Evolutionary conservation across 1,284 basidiomycete genomes (phyloP).

Genomic region (Fomitopsis betulina): DNA sequence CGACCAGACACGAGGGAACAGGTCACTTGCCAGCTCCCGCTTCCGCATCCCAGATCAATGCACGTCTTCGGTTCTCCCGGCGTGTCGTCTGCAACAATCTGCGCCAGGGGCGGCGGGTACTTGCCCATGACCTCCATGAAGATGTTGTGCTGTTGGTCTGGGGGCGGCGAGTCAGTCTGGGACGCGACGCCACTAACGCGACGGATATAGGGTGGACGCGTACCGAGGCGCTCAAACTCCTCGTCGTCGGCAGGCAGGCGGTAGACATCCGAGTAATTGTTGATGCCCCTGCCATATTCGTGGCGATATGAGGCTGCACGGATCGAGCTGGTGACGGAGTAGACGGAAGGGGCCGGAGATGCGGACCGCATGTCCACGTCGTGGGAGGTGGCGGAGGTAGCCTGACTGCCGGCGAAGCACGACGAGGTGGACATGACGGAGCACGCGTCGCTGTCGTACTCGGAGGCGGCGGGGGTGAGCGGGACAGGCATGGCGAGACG

Average conservation of each 20-base stretch:
- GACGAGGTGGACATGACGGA: constrained; percentile 28
- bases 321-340: constrained; percentile 61
- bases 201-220: constrained; percentile 15
- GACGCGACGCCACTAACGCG: neutral
- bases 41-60: constrained; percentile 77
- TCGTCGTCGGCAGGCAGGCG: constrained; percentile 72
- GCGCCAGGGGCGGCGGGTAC: constrained; percentile 51
- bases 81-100: constrained; percentile 54
- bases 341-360: constrained; percentile 64
- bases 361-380: constrained; percentile 47
- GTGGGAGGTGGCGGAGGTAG: constrained; percentile 36
- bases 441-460: constrained; percentile 31
- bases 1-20: constrained; percentile 1
- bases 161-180: neutral
- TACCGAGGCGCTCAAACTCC: constrained; percentile 65
- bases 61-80: constrained; percentile 54
- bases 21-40: constrained; percentile 60
- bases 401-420: constrained; percentile 37
- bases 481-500: constrained; percentile 8
- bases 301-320: constrained; percentile 53
- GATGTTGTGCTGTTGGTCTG: constrained; percentile 66
- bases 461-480: constrained; percentile 1
- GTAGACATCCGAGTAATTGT: constrained; percentile 76
- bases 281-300: constrained; percentile 65
- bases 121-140: constrained; percentile 60